Evolutionary conservation across 208 protist species (phyloP).

Genomic region (Naegleria fowleri): DNA sequence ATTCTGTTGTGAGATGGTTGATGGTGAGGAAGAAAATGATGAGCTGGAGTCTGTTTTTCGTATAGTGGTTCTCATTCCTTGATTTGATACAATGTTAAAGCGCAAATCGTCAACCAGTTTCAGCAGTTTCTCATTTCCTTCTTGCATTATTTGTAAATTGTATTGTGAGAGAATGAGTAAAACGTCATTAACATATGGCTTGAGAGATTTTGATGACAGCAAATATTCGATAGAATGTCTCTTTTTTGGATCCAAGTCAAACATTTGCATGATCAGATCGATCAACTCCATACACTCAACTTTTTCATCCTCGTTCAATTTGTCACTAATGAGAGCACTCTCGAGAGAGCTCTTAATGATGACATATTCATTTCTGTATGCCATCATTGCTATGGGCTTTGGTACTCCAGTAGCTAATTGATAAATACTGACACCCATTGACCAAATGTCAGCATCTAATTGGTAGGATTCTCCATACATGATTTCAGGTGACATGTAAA

Average conservation of each 20-base stretch:
- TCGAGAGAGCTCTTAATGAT: not conserved
- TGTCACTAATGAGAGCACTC: not conserved
- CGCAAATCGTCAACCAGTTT: not conserved
- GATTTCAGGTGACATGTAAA: not conserved
- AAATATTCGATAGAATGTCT: not conserved
- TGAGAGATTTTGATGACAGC: not conserved
- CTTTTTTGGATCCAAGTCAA: not conserved
- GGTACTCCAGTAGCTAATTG: not conserved
- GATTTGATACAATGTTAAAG: not conserved
- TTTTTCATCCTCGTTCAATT: not conserved
- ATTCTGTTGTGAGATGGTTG: not conserved
- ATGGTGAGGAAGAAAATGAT: too few relatives aligned
- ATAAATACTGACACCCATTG: not conserved
- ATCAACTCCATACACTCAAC: not conserved
- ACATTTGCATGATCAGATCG: not conserved
- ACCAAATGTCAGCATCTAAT: not conserved
- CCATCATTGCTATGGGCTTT: not conserved
- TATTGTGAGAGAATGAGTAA: not conserved
- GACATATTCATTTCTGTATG: not conserved
- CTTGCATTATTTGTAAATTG: not conserved
- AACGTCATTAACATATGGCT: not conserved
- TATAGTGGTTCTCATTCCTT: not conserved
- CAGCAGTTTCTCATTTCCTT: not conserved
- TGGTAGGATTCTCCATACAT: not conserved
- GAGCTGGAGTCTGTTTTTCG: not conserved